phyloP scores from a whole-genome alignment of 2,329 filamentous ascomycete species.

The Talaromyces sp. region DNA sequence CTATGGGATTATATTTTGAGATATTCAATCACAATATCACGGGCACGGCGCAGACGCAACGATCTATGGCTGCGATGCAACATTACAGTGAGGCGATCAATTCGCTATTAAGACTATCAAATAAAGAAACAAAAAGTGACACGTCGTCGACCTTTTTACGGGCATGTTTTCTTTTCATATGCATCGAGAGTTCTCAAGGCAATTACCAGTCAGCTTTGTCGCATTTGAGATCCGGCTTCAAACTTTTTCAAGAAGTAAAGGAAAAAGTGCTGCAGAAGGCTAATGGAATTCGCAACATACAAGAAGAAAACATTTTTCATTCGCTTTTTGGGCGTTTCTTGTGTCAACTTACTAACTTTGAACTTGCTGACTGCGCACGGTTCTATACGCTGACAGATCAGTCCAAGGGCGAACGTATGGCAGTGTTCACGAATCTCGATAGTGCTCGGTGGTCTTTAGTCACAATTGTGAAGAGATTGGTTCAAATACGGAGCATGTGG shows the following conservation, averaged over 20 bases:
- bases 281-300: not conserved
- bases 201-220: slow-evolving; percentile 2
- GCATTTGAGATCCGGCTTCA: slow-evolving; percentile 7
- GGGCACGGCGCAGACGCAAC: not conserved
- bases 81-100: slow-evolving; percentile 5
- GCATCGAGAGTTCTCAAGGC: slow-evolving; percentile 3
- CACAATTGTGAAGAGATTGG: not conserved
- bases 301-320: not conserved
- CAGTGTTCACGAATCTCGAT: not conserved
- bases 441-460: slow-evolving; percentile 2
- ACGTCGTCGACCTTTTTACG: not conserved
- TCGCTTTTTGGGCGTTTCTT: slow-evolving; percentile 7
- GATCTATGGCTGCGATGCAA: slow-evolving; percentile 2
- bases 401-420: not conserved
- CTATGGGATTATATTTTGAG: slow-evolving; percentile 6
- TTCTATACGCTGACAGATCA: not conserved
- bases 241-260: not conserved
- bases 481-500: not conserved
- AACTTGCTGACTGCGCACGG: slow-evolving; percentile 4
- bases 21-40: slow-evolving; percentile 4
- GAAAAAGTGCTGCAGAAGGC: not conserved
- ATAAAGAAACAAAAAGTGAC: not conserved
- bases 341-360: slow-evolving; percentile 9
- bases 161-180: slow-evolving; percentile 7
- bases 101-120: not conserved